phyloP scores from a whole-genome alignment of 2,329 filamentous ascomycete species.

The Apiospora arundinis region DNA sequence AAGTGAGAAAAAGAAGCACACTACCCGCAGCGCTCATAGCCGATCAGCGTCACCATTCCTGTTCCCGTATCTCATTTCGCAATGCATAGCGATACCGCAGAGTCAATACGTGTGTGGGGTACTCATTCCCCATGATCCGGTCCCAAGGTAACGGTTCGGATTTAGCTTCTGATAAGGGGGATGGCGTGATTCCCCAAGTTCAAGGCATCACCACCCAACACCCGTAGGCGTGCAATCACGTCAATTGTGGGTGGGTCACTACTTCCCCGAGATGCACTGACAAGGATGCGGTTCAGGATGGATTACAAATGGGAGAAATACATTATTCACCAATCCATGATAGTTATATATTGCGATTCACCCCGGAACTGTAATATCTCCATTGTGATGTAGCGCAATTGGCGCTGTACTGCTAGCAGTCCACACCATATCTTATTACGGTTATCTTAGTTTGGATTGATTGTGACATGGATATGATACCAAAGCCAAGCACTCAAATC shows the following conservation, averaged over 20 bases:
- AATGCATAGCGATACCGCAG: neutral
- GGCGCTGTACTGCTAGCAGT: too few relatives aligned
- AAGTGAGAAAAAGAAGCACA: neutral
- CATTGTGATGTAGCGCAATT: too few relatives aligned
- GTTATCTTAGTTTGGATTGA: too few relatives aligned
- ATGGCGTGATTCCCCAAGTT: slow-evolving; percentile 14
- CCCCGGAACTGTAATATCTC: too few relatives aligned
- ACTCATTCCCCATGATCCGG: neutral
- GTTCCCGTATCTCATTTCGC: too few relatives aligned
- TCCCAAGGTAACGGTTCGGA: neutral
- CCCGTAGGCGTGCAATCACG: neutral
- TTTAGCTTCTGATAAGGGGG: neutral
- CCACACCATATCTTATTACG: too few relatives aligned
- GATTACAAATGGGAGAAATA: neutral
- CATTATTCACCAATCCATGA: too few relatives aligned
- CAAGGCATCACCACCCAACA: slow-evolving; percentile 19
- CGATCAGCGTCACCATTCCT: neutral
- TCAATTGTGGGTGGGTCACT: neutral
- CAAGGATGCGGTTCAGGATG: neutral
- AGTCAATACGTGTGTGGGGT: neutral
- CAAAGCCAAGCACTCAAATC: too few relatives aligned
- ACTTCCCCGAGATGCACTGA: neutral
- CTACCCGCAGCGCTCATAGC: neutral
- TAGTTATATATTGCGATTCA: too few relatives aligned
- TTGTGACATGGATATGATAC: too few relatives aligned